These are phyloP conservation scores for Phlyctochytrium arcticum DNA, from an alignment of 192 early-diverging fungal species.

Conservation along the genomic window DNA sequence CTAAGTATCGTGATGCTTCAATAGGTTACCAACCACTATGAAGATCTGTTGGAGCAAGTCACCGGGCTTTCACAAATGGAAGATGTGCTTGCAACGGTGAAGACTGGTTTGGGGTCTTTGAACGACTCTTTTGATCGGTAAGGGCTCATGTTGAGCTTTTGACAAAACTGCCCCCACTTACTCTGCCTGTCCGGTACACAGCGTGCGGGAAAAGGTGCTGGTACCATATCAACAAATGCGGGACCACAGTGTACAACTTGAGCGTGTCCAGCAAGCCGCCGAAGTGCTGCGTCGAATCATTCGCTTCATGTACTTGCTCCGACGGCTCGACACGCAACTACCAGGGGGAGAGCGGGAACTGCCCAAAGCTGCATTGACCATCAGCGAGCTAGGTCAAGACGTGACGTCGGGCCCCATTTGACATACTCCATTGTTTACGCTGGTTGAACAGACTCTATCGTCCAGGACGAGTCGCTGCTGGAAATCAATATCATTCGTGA, in stretches of 20 bases:
- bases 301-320: conserved; percentile 57
- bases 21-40: conserved; percentile 66
- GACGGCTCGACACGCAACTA: conserved; percentile 55
- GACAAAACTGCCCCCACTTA: not conserved
- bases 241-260: conserved; percentile 58
- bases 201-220: conserved; percentile 55
- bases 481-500: conserved; percentile 63
- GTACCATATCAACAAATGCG: conserved; percentile 58
- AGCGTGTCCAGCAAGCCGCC: conserved; percentile 55
- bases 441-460: conserved; percentile 36
- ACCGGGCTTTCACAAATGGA: conserved; percentile 63
- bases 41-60: conserved; percentile 64
- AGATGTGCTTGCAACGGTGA: conserved; percentile 44
- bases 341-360: conserved; percentile 42
- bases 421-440: not conserved
- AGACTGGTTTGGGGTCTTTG: conserved; percentile 47
- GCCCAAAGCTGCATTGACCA: conserved; percentile 51
- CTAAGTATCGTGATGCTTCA: conserved; percentile 6
- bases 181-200: conserved; percentile 1
- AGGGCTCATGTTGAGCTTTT: not conserved
- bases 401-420: too few species aligned
- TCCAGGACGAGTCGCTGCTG: conserved; percentile 56
- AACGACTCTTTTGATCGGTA: conserved; percentile 57
- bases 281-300: conserved; percentile 57
- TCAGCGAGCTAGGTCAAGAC: conserved; percentile 57